A percentile compares a stretch with the other conserved stretches of the same genome.
These are phyloP conservation scores for Puccinia horiana DNA, from an alignment of 1,284 basidiomycete genomes.

Conservation along the genomic window DNA sequence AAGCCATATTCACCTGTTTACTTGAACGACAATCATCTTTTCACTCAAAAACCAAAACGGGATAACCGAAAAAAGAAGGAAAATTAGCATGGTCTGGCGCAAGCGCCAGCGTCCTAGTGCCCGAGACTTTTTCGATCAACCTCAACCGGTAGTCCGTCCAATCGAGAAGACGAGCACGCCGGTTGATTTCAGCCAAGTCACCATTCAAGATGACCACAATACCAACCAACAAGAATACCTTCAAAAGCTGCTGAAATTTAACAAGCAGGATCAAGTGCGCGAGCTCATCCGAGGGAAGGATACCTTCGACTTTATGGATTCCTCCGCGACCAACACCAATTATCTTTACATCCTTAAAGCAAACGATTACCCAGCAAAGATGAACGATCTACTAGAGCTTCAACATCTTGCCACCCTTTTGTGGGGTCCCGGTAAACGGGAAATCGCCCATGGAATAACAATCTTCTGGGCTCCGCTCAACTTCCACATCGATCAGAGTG, in stretches of 20 bases:
- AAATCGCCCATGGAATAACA: neutral
- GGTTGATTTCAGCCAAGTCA: neutral
- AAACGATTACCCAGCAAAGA: too few species aligned
- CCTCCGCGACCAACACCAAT: neutral
- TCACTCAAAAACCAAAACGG: too few species aligned
- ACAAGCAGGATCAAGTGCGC: neutral
- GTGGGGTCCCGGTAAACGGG: conserved; percentile 1
- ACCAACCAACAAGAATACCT: neutral
- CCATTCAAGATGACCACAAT: neutral
- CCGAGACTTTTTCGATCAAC: conserved; percentile 5
- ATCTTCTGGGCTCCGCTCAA: neutral
- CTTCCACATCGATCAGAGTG: neutral
- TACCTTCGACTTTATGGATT: neutral
- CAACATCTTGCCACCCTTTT: neutral
- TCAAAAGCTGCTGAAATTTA: neutral
- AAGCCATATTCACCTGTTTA: too few species aligned
- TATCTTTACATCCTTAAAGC: neutral
- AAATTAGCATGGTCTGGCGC: neutral
- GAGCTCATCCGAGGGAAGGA: neutral
- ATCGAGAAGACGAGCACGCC: neutral
- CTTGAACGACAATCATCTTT: too few species aligned
- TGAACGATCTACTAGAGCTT: neutral
- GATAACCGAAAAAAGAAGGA: too few species aligned
- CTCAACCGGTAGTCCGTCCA: neutral
- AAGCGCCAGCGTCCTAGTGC: conserved; percentile 14